Percentiles rank a stretch among this genome's conserved stretches.
These are phyloP conservation scores for Globisporangium okanoganense DNA, from an alignment of 352 stramenopile species.

Conservation along the genomic window DNA sequence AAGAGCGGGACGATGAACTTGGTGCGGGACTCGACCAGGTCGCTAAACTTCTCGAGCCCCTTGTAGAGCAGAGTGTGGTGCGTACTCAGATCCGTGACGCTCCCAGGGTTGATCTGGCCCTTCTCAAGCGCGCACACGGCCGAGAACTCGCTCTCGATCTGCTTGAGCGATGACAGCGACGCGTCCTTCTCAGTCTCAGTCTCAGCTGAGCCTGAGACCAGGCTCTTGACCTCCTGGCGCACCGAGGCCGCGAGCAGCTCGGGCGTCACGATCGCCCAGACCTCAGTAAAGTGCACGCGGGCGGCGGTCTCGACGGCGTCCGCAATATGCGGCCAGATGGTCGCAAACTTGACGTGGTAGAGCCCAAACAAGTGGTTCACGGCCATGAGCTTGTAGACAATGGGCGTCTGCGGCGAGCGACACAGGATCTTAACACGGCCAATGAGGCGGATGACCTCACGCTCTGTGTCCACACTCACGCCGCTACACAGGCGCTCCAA, in stretches of 20 bases:
- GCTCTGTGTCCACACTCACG: conserved; percentile 74
- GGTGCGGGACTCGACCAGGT: conserved; percentile 79
- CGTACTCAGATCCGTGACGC: conserved; percentile 60
- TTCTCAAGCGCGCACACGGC: conserved; percentile 54
- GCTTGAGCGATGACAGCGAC: not conserved
- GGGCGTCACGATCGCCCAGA: conserved; percentile 52
- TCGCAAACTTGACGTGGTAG: conserved; percentile 88
- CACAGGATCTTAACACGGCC: conserved; percentile 76
- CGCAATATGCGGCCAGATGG: conserved; percentile 78
- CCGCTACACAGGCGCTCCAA: conserved; percentile 51
- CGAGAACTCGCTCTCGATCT: conserved; percentile 56
- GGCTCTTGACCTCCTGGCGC: conserved; percentile 29
- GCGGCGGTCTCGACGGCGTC: conserved; percentile 62
- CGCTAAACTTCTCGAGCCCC: conserved; percentile 61
- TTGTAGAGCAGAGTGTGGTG: conserved; percentile 85
- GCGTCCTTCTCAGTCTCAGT: not conserved
- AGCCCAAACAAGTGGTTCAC: conserved; percentile 75
- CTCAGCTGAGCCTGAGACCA: not conserved
- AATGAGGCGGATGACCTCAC: conserved; percentile 77
- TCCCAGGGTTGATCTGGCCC: conserved; percentile 33
- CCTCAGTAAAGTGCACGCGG: conserved; percentile 49
- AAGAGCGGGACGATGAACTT: conserved; percentile 88
- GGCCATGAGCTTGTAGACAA: conserved; percentile 73
- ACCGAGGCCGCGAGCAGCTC: conserved; percentile 51
- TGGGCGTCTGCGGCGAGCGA: conserved; percentile 65